phyloP scores from a whole-genome alignment of 75 land plant genomes.

The Selaginella moellendorffii region DNA sequence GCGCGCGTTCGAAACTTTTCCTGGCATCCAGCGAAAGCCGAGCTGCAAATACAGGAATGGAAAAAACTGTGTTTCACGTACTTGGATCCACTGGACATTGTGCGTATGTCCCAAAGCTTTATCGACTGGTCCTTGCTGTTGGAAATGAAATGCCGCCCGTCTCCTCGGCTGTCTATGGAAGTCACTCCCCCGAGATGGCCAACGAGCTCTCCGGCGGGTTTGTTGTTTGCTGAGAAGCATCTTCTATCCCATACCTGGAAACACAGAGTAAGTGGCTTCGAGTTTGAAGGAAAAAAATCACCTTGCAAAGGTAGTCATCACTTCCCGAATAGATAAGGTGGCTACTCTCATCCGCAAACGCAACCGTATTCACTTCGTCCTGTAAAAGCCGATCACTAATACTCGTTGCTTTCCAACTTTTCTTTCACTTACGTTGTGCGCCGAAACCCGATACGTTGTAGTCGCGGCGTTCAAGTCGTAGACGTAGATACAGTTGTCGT shows the following conservation, averaged over 20 bases:
- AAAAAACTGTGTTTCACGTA: neutral
- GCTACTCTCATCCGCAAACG: constrained; percentile 84
- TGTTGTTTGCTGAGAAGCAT: constrained; percentile 37
- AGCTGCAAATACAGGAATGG: neutral
- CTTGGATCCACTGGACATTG: constrained; percentile 32
- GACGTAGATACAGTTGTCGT: constrained; percentile 66
- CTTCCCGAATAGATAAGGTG: constrained; percentile 84
- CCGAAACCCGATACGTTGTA: constrained; percentile 34
- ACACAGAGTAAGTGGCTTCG: neutral
- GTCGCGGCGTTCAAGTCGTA: constrained; percentile 68
- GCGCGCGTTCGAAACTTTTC: constrained; percentile 22
- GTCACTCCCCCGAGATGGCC: constrained; percentile 95
- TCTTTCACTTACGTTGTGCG: constrained; percentile 78
- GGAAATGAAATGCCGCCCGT: constrained; percentile 88
- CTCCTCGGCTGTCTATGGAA: constrained; percentile 73
- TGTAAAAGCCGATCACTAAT: constrained; percentile 17
- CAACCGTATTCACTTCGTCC: constrained; percentile 91
- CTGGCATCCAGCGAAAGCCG: neutral
- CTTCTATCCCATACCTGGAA: constrained; percentile 92
- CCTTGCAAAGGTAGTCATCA: constrained; percentile 84
- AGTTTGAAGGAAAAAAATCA: constrained; percentile 10
- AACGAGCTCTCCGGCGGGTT: constrained; percentile 50
- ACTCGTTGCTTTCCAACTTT: neutral
- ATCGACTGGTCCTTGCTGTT: constrained; percentile 87
- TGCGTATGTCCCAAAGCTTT: constrained; percentile 92